A percentile compares a stretch with the other conserved stretches of the same genome.
Conservation (phyloP, 768 basidiomycete species). For the Steccherinum ochraceum region DNA sequence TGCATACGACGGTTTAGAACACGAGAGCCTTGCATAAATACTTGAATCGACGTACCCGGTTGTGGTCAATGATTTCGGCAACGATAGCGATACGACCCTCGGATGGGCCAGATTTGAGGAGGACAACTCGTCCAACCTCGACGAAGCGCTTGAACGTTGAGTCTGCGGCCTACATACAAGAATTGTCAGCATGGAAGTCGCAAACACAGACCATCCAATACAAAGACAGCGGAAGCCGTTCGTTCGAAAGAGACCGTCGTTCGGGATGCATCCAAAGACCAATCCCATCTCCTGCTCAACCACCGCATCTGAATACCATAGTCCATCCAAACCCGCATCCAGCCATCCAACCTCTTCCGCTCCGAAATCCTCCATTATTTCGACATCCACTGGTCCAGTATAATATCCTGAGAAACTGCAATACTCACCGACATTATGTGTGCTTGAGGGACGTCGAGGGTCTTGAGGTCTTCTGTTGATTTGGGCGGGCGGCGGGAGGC, state of each 20-base stretch:
- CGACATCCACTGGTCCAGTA: not conserved
- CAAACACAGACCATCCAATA: slow-evolving; percentile 1
- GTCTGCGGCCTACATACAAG: slow-evolving; percentile 15
- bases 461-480: not conserved
- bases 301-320: slow-evolving; percentile 2
- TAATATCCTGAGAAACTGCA: not conserved
- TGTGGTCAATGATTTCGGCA: slow-evolving; percentile 98
- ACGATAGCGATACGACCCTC: slow-evolving; percentile 92
- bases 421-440: not conserved
- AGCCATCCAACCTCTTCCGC: slow-evolving; percentile 17
- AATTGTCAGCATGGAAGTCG: not conserved
- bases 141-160: slow-evolving; percentile 97
- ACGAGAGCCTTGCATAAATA: not conserved
- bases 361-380: slow-evolving; percentile 4
- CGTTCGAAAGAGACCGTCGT: not conserved
- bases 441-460: not conserved
- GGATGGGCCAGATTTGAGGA: slow-evolving; percentile 83
- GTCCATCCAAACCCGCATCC: slow-evolving; percentile 13
- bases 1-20: slow-evolving; percentile 30
- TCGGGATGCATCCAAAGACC: not conserved
- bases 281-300: not conserved
- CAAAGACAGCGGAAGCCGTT: not conserved
- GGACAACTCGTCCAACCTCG: slow-evolving; percentile 97
- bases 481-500: slow-evolving; percentile 12
- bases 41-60: slow-evolving; percentile 59